These are phyloP conservation scores for Phytophthora crassamura DNA, from an alignment of 352 stramenopile genomes.

Conservation along the genomic window DNA sequence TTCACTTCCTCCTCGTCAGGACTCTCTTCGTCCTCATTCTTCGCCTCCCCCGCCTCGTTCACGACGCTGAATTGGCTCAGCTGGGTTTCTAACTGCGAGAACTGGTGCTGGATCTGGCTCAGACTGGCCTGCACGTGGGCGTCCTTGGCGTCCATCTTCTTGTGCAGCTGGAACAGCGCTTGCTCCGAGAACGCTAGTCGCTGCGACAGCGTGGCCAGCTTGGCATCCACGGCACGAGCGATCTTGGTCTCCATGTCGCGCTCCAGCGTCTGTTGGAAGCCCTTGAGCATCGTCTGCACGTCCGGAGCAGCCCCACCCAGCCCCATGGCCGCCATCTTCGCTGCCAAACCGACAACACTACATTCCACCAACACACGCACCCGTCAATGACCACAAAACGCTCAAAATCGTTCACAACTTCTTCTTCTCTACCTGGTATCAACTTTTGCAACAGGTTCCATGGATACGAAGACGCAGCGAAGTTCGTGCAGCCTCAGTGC, in stretches of 20 bases:
- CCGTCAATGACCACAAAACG: neutral
- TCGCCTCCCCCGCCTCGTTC: conserved; percentile 4
- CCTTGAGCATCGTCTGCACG: conserved; percentile 51
- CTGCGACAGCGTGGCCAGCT: conserved; percentile 59
- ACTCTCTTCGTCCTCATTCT: neutral
- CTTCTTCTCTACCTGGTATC: conserved; percentile 16
- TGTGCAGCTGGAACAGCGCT: conserved; percentile 64
- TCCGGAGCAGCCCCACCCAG: conserved; percentile 20
- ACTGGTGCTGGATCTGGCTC: conserved; percentile 52
- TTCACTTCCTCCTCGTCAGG: neutral
- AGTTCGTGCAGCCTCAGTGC: conserved; percentile 47
- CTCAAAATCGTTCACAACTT: neutral
- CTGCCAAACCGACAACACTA: conserved; percentile 25
- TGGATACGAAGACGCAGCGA: conserved; percentile 48
- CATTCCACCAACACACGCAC: conserved; percentile 7
- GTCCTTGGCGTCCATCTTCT: conserved; percentile 56
- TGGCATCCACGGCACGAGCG: conserved; percentile 59
- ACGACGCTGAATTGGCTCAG: conserved; percentile 34
- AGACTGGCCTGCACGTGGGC: conserved; percentile 44
- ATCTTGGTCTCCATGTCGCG: conserved; percentile 77
- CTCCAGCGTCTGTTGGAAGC: conserved; percentile 71
- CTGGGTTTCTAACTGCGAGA: conserved; percentile 46
- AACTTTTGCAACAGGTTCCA: conserved; percentile 25
- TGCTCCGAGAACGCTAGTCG: conserved; percentile 72
- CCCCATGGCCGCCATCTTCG: conserved; percentile 23